phyloP scores from a whole-genome alignment of 257 asterid species.

The Nicotiana tabacum region DNA sequence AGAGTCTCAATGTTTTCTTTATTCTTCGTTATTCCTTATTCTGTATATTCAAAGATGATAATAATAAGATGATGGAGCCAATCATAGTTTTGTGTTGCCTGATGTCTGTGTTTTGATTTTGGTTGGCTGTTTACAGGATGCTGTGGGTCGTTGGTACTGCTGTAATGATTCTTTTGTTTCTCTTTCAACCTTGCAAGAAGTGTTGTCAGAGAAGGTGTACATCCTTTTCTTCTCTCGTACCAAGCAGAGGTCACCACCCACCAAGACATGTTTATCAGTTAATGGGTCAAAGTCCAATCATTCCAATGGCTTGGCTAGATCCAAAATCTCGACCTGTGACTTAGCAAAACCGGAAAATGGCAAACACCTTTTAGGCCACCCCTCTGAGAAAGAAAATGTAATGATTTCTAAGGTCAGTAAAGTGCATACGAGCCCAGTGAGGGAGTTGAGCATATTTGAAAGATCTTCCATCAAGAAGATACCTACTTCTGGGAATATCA shows the following conservation, averaged over 20 bases:
- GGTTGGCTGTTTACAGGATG: conserved; percentile 55
- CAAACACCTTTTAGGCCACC: conserved; percentile 30
- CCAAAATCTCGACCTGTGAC: conserved; percentile 33
- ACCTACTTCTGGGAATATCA: conserved; percentile 38
- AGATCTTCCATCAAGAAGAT: conserved; percentile 29
- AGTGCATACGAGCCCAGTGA: conserved; percentile 32
- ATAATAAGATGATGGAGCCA: background rate
- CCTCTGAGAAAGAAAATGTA: conserved; percentile 22
- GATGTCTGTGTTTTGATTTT: conserved; percentile 12
- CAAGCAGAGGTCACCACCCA: conserved; percentile 64
- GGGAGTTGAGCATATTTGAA: conserved; percentile 28
- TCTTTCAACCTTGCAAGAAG: conserved; percentile 69
- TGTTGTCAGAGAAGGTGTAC: conserved; percentile 86
- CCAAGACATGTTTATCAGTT: conserved; percentile 35
- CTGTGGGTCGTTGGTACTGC: conserved; percentile 87
- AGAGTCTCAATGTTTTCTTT: background rate
- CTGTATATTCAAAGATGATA: background rate
- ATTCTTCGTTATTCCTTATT: background rate
- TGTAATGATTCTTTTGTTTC: conserved; percentile 88
- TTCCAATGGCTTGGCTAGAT: conserved; percentile 44
- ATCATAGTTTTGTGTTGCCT: background rate
- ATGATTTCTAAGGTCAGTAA: conserved; percentile 28
- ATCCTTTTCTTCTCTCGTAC: conserved; percentile 87
- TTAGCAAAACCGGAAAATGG: conserved; percentile 29
- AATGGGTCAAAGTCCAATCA: conserved; percentile 57